Conservation (phyloP, 106 monocot species). For the Allium cepa region DNA sequence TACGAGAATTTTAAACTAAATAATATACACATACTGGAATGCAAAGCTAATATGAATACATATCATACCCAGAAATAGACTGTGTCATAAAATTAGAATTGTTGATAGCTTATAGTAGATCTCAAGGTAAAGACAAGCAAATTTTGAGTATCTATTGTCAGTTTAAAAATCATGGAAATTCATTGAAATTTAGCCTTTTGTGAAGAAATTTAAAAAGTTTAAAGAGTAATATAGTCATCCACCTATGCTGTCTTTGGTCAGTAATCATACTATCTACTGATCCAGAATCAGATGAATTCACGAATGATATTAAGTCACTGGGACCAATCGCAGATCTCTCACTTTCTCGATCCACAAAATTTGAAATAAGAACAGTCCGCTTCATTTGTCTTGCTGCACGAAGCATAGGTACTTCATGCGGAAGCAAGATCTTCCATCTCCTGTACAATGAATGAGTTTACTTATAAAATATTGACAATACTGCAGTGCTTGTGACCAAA, state of each 20-base stretch:
- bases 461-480: background rate
- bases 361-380: slow-evolving; percentile 69
- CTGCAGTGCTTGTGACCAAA: too few species aligned
- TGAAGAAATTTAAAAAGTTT: slow-evolving; percentile 10
- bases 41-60: too few species aligned
- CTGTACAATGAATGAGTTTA: slow-evolving; percentile 24
- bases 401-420: slow-evolving; percentile 50
- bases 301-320: slow-evolving; percentile 47
- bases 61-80: too few species aligned
- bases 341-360: slow-evolving; percentile 79
- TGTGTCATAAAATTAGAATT: background rate
- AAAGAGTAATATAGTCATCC: too few species aligned
- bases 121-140: background rate
- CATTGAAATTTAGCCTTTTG: slow-evolving; percentile 11
- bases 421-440: slow-evolving; percentile 83
- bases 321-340: slow-evolving; percentile 85
- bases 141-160: background rate
- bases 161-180: slow-evolving; percentile 29
- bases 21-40: too few species aligned
- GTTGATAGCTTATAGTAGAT: background rate
- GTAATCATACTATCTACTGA: background rate
- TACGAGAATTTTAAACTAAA: too few species aligned
- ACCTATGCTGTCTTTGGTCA: slow-evolving; percentile 9
- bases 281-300: slow-evolving; percentile 12
- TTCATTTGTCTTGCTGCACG: slow-evolving; percentile 49